Conservation (phyloP, 495 filamentous ascomycete genomes). For the Penicillium ochrochloron region DNA sequence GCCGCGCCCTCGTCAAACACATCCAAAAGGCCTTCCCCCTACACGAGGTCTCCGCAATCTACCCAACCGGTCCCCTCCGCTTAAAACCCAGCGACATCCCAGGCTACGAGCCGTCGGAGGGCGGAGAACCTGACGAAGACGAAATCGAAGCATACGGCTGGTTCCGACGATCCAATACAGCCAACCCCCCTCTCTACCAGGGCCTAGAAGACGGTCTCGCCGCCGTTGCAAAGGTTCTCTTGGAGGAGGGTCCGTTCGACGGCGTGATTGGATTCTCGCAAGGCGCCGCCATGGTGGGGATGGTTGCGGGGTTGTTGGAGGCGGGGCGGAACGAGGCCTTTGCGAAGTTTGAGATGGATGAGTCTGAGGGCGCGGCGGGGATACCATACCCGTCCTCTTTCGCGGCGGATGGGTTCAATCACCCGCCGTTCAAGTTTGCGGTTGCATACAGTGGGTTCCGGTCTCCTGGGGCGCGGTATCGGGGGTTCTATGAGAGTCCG, state of each 20-base stretch:
- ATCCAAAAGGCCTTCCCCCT: constrained; percentile 73
- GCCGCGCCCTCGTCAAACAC: constrained; percentile 79
- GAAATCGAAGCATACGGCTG: constrained; percentile 76
- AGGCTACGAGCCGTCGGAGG: constrained; percentile 55
- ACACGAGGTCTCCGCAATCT: constrained; percentile 55
- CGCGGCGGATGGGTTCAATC: constrained; percentile 43
- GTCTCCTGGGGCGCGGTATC: constrained; percentile 64
- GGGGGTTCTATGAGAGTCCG: constrained; percentile 71
- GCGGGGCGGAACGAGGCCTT: constrained; percentile 51
- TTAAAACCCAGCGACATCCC: constrained; percentile 73
- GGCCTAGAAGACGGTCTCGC: constrained; percentile 68
- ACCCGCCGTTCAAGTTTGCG: constrained; percentile 75
- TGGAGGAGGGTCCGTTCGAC: constrained; percentile 65
- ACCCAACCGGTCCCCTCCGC: constrained; percentile 58
- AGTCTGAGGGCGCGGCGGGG: constrained; percentile 28
- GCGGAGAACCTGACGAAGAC: constrained; percentile 42
- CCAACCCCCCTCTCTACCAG: constrained; percentile 59
- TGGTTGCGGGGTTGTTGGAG: constrained; percentile 74
- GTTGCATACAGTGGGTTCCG: constrained; percentile 81
- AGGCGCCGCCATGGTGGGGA: constrained; percentile 65
- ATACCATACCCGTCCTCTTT: constrained; percentile 58
- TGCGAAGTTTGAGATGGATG: constrained; percentile 34
- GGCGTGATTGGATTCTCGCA: constrained; percentile 80
- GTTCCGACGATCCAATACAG: constrained; percentile 68
- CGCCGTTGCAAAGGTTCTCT: constrained; percentile 61